These are phyloP conservation scores for Russula olivacea DNA, from an alignment of 768 basidiomycete species.

Conservation along the genomic window DNA sequence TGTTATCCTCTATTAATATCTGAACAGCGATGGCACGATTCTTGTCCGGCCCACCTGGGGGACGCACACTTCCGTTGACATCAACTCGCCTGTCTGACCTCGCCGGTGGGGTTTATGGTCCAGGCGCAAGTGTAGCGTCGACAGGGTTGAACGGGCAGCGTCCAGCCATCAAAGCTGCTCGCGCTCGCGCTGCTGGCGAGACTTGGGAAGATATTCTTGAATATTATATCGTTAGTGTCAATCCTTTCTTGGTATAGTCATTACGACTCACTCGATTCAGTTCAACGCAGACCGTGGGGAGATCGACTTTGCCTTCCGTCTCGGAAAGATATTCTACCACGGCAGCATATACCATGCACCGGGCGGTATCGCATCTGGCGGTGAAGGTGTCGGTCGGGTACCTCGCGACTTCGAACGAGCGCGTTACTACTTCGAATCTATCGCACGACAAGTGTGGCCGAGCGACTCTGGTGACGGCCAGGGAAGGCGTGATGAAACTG, in stretches of 20 bases:
- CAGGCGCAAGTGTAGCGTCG: constrained; percentile 89
- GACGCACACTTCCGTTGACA: constrained; percentile 75
- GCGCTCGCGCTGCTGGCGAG: constrained; percentile 81
- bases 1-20: constrained; percentile 5
- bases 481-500: constrained; percentile 32
- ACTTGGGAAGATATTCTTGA: constrained; percentile 92
- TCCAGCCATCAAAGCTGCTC: constrained; percentile 77
- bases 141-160: constrained; percentile 67
- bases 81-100: constrained; percentile 83
- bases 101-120: constrained; percentile 89
- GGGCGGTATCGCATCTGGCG: constrained; percentile 81
- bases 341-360: constrained; percentile 80
- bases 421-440: constrained; percentile 73
- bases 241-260: neutral
- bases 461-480: constrained; percentile 58
- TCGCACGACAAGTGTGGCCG: constrained; percentile 85
- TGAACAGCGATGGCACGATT: constrained; percentile 70
- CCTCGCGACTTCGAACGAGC: constrained; percentile 74
- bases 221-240: constrained; percentile 67
- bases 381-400: constrained; percentile 89
- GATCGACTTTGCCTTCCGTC: constrained; percentile 79
- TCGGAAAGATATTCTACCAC: constrained; percentile 95
- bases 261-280: constrained; percentile 35
- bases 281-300: constrained; percentile 95
- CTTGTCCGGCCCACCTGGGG: constrained; percentile 84